Percentiles rank a stretch among this genome's conserved stretches.
Conservation (phyloP, 805 yeast genomes). For the Maudiozyma saulgeensis region DNA sequence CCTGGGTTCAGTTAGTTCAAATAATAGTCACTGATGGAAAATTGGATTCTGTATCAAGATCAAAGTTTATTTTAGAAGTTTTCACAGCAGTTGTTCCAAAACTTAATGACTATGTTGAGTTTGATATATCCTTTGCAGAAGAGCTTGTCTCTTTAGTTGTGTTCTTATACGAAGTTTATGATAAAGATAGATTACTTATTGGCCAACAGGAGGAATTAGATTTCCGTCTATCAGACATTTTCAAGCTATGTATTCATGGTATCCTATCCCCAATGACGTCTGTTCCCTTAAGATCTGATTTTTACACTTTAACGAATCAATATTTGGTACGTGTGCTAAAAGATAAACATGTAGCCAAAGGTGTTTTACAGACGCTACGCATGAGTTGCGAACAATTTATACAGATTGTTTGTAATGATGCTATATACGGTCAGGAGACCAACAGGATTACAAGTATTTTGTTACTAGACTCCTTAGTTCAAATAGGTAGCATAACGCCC, state of each 20-base stretch:
- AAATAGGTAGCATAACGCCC: constrained; percentile 41
- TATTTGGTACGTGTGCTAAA: constrained; percentile 45
- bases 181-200: constrained; percentile 33
- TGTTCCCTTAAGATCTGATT: constrained; percentile 60
- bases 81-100: constrained; percentile 70
- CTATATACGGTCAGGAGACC: constrained; percentile 68
- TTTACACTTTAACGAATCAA: constrained; percentile 64
- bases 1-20: constrained; percentile 79
- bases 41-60: constrained; percentile 36
- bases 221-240: constrained; percentile 55
- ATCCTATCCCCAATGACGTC: constrained; percentile 62
- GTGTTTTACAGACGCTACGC: constrained; percentile 45
- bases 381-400: constrained; percentile 53
- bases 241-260: constrained; percentile 67
- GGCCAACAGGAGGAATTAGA: constrained; percentile 32
- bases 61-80: constrained; percentile 62
- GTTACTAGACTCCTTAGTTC: constrained; percentile 59
- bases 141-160: constrained; percentile 72
- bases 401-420: constrained; percentile 63
- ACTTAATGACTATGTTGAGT: constrained; percentile 62
- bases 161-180: constrained; percentile 54
- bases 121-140: constrained; percentile 57
- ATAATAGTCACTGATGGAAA: constrained; percentile 57
- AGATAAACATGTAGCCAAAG: constrained; percentile 35
- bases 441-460: constrained; percentile 66